Conservation (phyloP, 1,284 basidiomycete species). For the Ceratobasidium sp. region DNA sequence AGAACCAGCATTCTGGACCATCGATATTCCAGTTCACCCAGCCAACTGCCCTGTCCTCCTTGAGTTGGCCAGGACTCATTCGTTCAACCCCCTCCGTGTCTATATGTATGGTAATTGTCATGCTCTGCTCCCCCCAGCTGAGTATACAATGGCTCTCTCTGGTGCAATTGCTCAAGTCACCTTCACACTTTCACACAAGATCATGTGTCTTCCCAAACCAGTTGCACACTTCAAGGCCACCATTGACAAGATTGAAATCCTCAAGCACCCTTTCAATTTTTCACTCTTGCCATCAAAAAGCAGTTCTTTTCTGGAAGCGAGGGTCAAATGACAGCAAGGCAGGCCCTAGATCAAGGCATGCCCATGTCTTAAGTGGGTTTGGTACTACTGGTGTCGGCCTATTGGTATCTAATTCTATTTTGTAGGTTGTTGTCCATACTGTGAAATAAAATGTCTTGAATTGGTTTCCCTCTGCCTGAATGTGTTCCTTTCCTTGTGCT, state of each 20-base stretch:
- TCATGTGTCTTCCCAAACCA: background rate
- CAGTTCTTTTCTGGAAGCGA: background rate
- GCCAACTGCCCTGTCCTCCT: background rate
- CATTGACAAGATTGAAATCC: background rate
- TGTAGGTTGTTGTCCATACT: background rate
- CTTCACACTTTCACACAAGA: background rate
- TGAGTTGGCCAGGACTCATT: background rate
- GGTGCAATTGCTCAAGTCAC: background rate
- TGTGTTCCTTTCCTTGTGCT: too few relatives aligned
- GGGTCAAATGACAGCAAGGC: background rate
- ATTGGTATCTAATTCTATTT: background rate
- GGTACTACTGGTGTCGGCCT: background rate
- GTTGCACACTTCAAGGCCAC: background rate
- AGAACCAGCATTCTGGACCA: background rate
- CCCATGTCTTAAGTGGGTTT: background rate
- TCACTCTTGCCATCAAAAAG: background rate
- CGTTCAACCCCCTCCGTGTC: background rate
- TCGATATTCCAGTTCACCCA: background rate
- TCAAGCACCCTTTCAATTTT: background rate
- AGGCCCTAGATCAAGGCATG: background rate
- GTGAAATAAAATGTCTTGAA: too few relatives aligned
- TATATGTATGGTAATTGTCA: background rate
- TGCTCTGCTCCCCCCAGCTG: background rate
- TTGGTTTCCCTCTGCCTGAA: too few relatives aligned
- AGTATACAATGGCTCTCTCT: background rate